Base-by-base conservation (phyloP, 2,329 filamentous ascomycete species). In the Cladosporium sp. region DNA sequence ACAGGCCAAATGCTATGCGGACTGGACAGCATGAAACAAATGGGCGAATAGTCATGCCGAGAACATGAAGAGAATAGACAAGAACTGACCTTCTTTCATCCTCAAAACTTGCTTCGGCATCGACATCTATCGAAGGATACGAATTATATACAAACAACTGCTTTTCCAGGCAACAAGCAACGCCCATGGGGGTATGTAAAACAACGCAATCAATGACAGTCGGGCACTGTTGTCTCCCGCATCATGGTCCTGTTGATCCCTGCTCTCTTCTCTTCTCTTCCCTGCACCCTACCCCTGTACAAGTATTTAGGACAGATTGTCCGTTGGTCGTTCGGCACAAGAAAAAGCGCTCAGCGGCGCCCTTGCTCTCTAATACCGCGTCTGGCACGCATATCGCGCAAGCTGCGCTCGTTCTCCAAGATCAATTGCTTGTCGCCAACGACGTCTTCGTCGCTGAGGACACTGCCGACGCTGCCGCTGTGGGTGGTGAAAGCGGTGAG, bases 321-420 rank as follows among this genome's bases (percentile, higher is more conserved):
- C 41, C 41, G n/a, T 47, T 47, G n/a, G n/a, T 47, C 7, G 41
- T 3, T 4, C n/a, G 3, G 41, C n/a, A 47, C 41, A 47, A 47
- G 5, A 47, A 47, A 21, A 6, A 44, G 38, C 41, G 38, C 8
- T 47, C 41, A 47, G n/a, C 41, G 41, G 10, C 41, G 41, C 26
- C 36, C 32, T 51, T 63, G 36, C 24, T 64, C 61, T 14, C 61
- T 28, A 21, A 30, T 32, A 11, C 61, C 61, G 15, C 51, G 41
- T n/a, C 61, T 55, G 5, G 51, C 51, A 8, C 51, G 41, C 61
- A 64, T 57, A 7, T 21, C 15, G 6, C 34, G 36, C 49, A 64
- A 30, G 21, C 51, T 64, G 32, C 34, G 36, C 51, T 64, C 61
- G 26, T 64, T 64, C 26, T 64, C 61, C 10, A 30, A 11, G 51